phyloP scores from a whole-genome alignment of 495 filamentous ascomycete genomes.

The Cenococcum geophilum region DNA sequence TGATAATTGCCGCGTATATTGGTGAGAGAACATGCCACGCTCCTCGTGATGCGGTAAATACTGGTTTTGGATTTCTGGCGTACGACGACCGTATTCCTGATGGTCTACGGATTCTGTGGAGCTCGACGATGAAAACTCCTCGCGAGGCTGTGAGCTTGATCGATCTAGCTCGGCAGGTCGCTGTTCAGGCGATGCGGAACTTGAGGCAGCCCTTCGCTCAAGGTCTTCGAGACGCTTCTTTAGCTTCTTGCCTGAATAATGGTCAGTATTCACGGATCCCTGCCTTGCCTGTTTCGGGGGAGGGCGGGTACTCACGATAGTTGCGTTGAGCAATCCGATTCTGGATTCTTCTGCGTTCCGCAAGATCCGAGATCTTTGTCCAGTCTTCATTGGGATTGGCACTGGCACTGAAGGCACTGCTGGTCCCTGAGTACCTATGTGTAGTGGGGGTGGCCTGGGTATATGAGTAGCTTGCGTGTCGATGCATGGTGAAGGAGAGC shows the following conservation, averaged over 20 bases:
- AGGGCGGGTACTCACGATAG: slow-evolving; percentile 69
- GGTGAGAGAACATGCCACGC: slow-evolving; percentile 54
- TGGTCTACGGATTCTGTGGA: slow-evolving; percentile 36
- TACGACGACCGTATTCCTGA: slow-evolving; percentile 27
- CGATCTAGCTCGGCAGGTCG: slow-evolving; percentile 48
- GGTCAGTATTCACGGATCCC: not conserved
- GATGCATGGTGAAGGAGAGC: slow-evolving; percentile 34
- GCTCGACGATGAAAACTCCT: slow-evolving; percentile 46
- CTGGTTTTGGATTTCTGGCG: slow-evolving; percentile 34
- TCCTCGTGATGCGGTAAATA: slow-evolving; percentile 38
- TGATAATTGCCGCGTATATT: slow-evolving; percentile 64
- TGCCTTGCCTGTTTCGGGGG: not conserved
- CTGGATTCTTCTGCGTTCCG: slow-evolving; percentile 89
- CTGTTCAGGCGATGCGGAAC: slow-evolving; percentile 66
- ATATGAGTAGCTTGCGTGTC: slow-evolving; percentile 41
- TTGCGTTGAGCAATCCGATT: slow-evolving; percentile 97
- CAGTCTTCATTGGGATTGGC: slow-evolving; percentile 98
- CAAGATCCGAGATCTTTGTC: slow-evolving; percentile 98
- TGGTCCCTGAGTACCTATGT: slow-evolving; percentile 66
- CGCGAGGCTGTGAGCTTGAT: slow-evolving; percentile 46
- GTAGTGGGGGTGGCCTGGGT: slow-evolving; percentile 35
- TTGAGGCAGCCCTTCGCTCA: slow-evolving; percentile 81
- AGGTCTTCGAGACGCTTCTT: slow-evolving; percentile 96
- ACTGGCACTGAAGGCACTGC: slow-evolving; percentile 92
- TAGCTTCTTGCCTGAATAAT: slow-evolving; percentile 81